Percentiles rank a stretch among this genome's conserved stretches.
Evolutionary conservation across 192 early-diverging fungal genomes (phyloP).

Genomic region (Umbelopsis sp.): DNA sequence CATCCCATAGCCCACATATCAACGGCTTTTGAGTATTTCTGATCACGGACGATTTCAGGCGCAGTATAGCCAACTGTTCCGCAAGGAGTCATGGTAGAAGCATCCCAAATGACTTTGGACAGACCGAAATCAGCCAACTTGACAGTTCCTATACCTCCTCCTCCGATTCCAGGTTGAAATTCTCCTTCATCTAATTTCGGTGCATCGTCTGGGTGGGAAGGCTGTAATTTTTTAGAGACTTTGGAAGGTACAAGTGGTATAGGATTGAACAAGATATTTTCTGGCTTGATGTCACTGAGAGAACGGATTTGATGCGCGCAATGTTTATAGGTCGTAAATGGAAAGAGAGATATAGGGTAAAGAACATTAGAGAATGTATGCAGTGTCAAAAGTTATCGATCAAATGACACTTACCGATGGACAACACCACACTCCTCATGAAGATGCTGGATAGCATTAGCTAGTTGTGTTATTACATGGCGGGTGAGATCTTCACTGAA

Average conservation of each 20-base stretch:
- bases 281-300: constrained; percentile 88
- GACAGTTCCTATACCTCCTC: constrained; percentile 80
- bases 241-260: constrained; percentile 62
- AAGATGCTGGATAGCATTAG: constrained; percentile 79
- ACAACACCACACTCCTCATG: constrained; percentile 83
- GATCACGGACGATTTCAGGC: constrained; percentile 86
- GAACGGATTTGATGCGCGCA: too few species aligned
- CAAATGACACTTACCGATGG: constrained; percentile 58
- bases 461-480: constrained; percentile 87
- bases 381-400: background rate
- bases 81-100: constrained; percentile 85
- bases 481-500: constrained; percentile 77
- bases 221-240: constrained; percentile 21
- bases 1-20: constrained; percentile 90
- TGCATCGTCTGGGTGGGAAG: constrained; percentile 56
- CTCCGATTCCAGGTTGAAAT: constrained; percentile 73
- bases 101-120: constrained; percentile 84
- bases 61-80: constrained; percentile 94
- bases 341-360: constrained; percentile 18
- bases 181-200: constrained; percentile 75
- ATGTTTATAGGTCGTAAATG: too few species aligned
- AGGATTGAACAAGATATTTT: constrained; percentile 83
- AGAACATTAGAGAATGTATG: background rate
- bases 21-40: constrained; percentile 78
- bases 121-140: constrained; percentile 92